These are phyloP conservation scores for Neurospora sp. DNA, from an alignment of 495 filamentous ascomycete genomes.

Conservation along the genomic window DNA sequence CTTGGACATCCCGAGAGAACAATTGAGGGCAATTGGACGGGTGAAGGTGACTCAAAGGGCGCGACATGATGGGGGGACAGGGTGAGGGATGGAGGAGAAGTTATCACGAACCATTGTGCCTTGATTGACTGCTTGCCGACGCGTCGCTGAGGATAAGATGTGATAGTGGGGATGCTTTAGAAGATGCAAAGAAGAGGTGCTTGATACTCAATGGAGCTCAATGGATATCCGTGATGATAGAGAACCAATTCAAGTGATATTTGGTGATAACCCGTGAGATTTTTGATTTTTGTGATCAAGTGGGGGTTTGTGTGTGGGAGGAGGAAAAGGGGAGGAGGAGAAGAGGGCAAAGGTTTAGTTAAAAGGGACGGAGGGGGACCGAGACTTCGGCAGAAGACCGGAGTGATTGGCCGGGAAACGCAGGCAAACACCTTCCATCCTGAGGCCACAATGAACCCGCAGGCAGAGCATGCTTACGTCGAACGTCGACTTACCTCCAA, in stretches of 20 bases:
- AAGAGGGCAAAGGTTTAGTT: neutral
- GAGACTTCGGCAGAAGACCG: neutral
- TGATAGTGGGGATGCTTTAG: neutral
- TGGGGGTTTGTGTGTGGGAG: neutral
- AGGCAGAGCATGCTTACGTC: neutral
- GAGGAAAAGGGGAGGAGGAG: neutral
- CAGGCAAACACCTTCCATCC: neutral
- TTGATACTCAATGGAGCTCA: neutral
- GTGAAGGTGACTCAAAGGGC: neutral
- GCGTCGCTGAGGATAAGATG: neutral
- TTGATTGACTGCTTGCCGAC: neutral
- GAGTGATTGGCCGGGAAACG: neutral
- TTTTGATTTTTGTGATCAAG: neutral
- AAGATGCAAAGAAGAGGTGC: neutral
- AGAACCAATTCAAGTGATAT: neutral
- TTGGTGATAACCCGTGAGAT: neutral
- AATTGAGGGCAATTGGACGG: neutral
- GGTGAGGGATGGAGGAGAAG: neutral
- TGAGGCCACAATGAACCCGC: neutral
- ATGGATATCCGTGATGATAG: neutral
- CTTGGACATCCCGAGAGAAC: neutral
- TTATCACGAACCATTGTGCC: neutral
- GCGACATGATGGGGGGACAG: neutral
- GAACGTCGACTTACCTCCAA: constrained; percentile 19
- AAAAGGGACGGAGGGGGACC: neutral